Evolutionary conservation across 1,284 basidiomycete genomes (phyloP), one percentile per base, ranked within the genome.

Genomic region (Phlebopus sp.): DNA sequence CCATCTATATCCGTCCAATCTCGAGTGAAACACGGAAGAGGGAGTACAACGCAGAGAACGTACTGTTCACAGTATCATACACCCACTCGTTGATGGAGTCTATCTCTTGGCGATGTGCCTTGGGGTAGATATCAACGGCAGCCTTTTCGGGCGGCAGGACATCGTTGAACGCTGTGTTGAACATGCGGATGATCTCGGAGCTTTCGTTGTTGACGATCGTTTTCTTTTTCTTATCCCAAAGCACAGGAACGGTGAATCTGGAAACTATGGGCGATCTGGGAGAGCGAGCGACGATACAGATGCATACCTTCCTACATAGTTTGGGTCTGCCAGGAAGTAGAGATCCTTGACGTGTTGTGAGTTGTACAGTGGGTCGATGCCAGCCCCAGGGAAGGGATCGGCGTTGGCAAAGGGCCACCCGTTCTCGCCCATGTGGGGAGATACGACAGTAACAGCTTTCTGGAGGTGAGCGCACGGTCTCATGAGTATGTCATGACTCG

Each of bases 141-240:
- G 83, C 84, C 56, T 82, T 81, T 10, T 89, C 80, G 2, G 74
- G 66, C 0, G 86, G 75, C 4, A 96, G 52, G 18, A 86, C 56
- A 5, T 82, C 72, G 66, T 96, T 85, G 73, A 97, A 96, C 7
- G 78, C 86, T 7, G 77, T 75, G 69, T 97, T 97, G 69, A 97
- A 79, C 38, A 94, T 90, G 46, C 96, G 85, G 59, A 98, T 93
- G 60, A 98, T 94, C 69, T 97, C 93, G 1, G 87, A 85, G 55
- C 86, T 90, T 66, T 97, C 94, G 68, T 97, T 99, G 74, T 91
- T 97, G 47, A 99, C 97, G 56, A 99, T 90, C 31, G 90, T 92
- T 49, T 86, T 70, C 34, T 69, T 73, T 69, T 97, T 90, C 74
- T 86, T 96, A 74, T 98, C 97, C 92, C 93, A 99, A 1, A 98